These are phyloP conservation scores for Podaxis sp. DNA, from an alignment of 768 basidiomycete species.

Conservation along the genomic window DNA sequence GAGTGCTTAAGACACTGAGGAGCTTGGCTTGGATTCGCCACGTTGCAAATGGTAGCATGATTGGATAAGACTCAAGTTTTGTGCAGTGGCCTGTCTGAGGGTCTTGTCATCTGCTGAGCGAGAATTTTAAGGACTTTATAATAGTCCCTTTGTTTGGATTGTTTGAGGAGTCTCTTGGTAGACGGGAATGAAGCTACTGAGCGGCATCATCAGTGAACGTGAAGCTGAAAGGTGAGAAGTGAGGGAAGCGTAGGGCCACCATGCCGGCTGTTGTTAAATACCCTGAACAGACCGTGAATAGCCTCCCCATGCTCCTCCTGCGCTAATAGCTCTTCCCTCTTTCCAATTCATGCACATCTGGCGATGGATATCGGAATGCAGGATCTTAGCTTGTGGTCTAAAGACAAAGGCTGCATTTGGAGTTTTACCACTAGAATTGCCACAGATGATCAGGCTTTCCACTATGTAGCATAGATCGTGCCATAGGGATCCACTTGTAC, in stretches of 20 bases:
- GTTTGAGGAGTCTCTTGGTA: constrained; percentile 82
- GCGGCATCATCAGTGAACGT: neutral
- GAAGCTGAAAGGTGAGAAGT: neutral
- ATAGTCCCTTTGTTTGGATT: constrained; percentile 90
- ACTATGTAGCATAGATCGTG: constrained; percentile 24
- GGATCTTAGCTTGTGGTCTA: too few relatives aligned
- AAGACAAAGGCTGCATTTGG: too few relatives aligned
- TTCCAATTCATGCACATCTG: constrained; percentile 43
- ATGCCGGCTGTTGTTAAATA: constrained; percentile 81
- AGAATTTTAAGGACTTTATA: constrained; percentile 92
- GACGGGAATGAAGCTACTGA: constrained; percentile 59
- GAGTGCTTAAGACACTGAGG: too few relatives aligned
- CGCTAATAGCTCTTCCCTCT: constrained; percentile 63
- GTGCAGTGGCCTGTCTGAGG: constrained; percentile 89
- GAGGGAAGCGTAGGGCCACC: constrained; percentile 54
- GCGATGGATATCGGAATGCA: too few relatives aligned
- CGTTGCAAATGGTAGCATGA: too few relatives aligned
- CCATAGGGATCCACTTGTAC: neutral
- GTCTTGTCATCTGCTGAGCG: constrained; percentile 83
- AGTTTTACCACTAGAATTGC: too few relatives aligned
- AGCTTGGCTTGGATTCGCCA: too few relatives aligned
- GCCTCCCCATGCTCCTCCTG: constrained; percentile 89
- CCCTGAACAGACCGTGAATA: constrained; percentile 70
- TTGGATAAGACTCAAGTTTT: too few relatives aligned
- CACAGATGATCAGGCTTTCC: too few relatives aligned